phyloP scores from a whole-genome alignment of 306 rosid species.

The Cicer bijugum region DNA sequence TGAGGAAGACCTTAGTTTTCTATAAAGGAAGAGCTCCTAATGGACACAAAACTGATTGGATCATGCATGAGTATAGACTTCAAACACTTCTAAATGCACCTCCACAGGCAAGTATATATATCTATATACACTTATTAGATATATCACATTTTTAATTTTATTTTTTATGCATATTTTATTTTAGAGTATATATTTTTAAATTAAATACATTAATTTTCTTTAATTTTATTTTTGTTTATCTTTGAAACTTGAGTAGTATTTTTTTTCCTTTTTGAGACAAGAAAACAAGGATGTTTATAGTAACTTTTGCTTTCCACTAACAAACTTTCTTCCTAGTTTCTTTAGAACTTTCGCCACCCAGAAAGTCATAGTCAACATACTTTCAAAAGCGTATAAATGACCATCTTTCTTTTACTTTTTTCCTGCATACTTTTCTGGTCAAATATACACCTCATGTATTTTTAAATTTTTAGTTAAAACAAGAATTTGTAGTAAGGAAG shows the following conservation, averaged over 20 bases:
- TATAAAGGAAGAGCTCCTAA: conserved; percentile 96
- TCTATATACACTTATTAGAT: too few species aligned
- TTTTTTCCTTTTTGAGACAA: conserved; percentile 24
- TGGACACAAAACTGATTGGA: conserved; percentile 93
- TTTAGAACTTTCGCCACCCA: conserved; percentile 54
- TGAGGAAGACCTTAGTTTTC: conserved; percentile 96
- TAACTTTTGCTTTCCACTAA: not conserved
- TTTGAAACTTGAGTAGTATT: too few species aligned
- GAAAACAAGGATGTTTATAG: conserved; percentile 9
- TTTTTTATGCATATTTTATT: too few species aligned
- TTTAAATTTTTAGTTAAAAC: not conserved
- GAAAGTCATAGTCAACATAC: conserved; percentile 67
- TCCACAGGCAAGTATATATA: conserved; percentile 70
- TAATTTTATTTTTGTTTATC: too few species aligned
- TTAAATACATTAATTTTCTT: too few species aligned
- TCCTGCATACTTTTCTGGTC: conserved; percentile 46
- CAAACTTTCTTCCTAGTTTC: conserved; percentile 49
- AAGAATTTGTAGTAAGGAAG: not conserved
- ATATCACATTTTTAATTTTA: too few species aligned
- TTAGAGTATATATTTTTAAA: too few species aligned
- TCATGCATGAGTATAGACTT: conserved; percentile 93
- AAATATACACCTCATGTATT: conserved; percentile 39
- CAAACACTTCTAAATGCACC: conserved; percentile 80
- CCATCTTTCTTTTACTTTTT: conserved; percentile 50
- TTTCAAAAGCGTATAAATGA: conserved; percentile 51